Evolutionary conservation across 2,329 filamentous ascomycete species (phyloP), one percentile per base, ranked within the genome.

Genomic region (Trichoderma brevicompactum): DNA sequence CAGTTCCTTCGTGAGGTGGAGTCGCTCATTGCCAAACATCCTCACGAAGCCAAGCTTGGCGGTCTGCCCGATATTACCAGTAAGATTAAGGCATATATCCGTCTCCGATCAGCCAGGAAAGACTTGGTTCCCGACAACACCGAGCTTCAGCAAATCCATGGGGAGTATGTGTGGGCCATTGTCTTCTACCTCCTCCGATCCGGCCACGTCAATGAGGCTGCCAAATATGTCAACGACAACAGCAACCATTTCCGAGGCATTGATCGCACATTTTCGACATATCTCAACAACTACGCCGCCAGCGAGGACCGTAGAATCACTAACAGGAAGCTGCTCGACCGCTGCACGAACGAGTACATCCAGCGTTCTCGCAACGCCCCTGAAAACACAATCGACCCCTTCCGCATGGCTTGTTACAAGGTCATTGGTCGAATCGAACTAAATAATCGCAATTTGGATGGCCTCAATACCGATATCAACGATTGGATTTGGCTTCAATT

Each of bases 331-430:
- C 80, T 96, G 65, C 91, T 96, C 72, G 91, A 93, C 70, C 91
- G 92, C 68, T 96, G 96, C 78, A 91, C 91, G 70, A 92, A 91
- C 68, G 94, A 97, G 74, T 97, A 96, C 77, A 90, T 90, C 59
- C 92, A 96, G 75, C 89, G 93, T 52, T 86, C 89, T 32, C 89
- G 92, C 69, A 92, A 96, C 72, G 92, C 92, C 0, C 91, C 92
- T 0, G 92, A 95, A 66, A 90, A 94, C 74, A 91, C 92, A 1
- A 88, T 96, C 69, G 95, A 99, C 75, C 95, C 95, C 32, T 99
- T 96, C 80, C 89, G 93, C 62, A 94, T 97, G 88, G 94, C 94
- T 54, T 97, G 95, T 77, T 98, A 98, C 84, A 98, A 99, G 83
- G 89, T 99, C 68, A 90, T 99, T 71, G 95, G 96, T 52, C 92